These are phyloP conservation scores for Entrophospora sp. DNA, from an alignment of 192 early-diverging fungal genomes.

Conservation along the genomic window DNA sequence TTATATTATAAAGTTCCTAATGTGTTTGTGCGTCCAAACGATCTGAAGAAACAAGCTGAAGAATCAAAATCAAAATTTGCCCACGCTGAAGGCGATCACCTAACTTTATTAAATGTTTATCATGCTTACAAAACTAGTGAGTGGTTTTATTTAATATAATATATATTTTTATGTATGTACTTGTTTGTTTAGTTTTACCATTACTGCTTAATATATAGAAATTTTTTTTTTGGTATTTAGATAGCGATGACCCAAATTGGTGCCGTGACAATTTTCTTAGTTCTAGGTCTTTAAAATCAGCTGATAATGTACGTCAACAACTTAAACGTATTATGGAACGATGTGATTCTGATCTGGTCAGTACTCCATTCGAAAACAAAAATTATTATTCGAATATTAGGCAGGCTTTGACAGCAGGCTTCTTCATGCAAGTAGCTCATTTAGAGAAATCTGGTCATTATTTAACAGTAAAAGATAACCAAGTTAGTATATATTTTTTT, in stretches of 20 bases:
- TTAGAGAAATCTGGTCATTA: conserved; percentile 82
- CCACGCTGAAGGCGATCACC: conserved; percentile 92
- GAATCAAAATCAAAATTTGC: conserved; percentile 88
- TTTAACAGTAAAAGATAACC: conserved; percentile 94
- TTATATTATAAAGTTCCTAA: conserved; percentile 55
- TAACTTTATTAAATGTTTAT: conserved; percentile 95
- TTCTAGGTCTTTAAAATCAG: conserved; percentile 76
- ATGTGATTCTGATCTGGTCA: conserved; percentile 56
- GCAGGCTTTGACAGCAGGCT: conserved; percentile 82
- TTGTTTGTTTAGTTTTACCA: too few relatives aligned
- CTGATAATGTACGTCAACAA: conserved; percentile 88
- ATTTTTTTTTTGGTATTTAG: conserved; percentile 12
- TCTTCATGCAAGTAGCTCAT: conserved; percentile 99
- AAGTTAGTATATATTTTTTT: conserved; percentile 38
- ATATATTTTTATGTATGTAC: too few relatives aligned
- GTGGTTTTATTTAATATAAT: not conserved
- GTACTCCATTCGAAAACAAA: conserved; percentile 60
- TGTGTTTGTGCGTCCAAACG: conserved; percentile 86
- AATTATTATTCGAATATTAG: conserved; percentile 83
- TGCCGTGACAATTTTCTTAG: conserved; percentile 93
- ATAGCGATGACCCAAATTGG: conserved; percentile 71
- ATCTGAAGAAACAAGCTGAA: conserved; percentile 80
- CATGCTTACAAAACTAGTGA: conserved; percentile 77
- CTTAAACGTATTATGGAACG: conserved; percentile 76
- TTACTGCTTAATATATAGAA: too few relatives aligned